Evolutionary conservation across 257 asterid species (phyloP).

Genomic region (Linderniella brevidens): DNA sequence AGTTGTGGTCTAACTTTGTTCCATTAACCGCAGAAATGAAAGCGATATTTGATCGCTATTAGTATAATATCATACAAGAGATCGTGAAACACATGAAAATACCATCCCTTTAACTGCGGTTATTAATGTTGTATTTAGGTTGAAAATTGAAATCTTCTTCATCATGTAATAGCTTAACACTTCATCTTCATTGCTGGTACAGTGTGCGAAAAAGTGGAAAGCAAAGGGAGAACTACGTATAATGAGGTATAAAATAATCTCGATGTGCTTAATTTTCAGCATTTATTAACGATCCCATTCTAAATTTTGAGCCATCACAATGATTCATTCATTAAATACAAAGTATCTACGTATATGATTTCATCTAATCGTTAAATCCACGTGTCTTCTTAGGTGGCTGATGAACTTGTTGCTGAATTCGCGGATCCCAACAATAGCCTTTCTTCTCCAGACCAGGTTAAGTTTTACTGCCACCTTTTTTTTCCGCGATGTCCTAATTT

Average conservation of each 20-base stretch:
- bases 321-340: neutral
- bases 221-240: conserved; percentile 98
- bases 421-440: conserved; percentile 48
- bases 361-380: too few species aligned
- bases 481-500: too few species aligned
- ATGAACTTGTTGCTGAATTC: conserved; percentile 96
- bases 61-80: too few species aligned
- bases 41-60: too few species aligned
- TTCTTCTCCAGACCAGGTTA: conserved; percentile 78
- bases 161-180: conserved; percentile 7
- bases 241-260: conserved; percentile 77
- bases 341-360: too few species aligned
- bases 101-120: too few species aligned
- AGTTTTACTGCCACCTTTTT: conserved; percentile 4
- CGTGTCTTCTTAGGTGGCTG: conserved; percentile 58
- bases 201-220: conserved; percentile 98
- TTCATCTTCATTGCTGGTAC: conserved; percentile 16
- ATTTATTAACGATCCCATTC: too few species aligned
- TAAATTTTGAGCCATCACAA: neutral
- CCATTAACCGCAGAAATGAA: too few species aligned
- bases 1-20: too few species aligned
- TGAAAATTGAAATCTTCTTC: conserved; percentile 3
- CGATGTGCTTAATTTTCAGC: conserved; percentile 8
- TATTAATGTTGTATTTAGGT: too few species aligned
- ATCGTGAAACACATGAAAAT: too few species aligned